A percentile compares a stretch with the other conserved stretches of the same genome.
phyloP scores from a whole-genome alignment of 129 eudicot genomes.

The Pittosporum tobira region DNA sequence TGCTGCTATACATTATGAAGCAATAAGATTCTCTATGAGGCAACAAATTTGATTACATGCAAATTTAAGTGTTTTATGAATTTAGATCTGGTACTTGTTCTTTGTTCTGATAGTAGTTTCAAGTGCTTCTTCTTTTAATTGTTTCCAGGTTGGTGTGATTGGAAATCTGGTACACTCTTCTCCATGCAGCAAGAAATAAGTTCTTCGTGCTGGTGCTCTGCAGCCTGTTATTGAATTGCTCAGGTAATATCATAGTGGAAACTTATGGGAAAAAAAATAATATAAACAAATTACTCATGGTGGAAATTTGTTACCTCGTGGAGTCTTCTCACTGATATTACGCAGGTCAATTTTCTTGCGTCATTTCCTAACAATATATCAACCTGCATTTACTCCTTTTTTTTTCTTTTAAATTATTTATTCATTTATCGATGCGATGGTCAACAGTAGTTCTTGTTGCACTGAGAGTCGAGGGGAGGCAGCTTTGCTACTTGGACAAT shows the following conservation, averaged over 20 bases:
- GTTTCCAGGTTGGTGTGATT: constrained; percentile 53
- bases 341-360: neutral
- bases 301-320: neutral
- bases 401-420: neutral
- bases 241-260: too few relatives aligned
- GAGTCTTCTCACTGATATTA: neutral
- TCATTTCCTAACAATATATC: neutral
- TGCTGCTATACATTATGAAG: constrained; percentile 89
- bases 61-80: neutral
- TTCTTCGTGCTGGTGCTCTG: constrained; percentile 57
- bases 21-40: constrained; percentile 33
- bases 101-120: constrained; percentile 12
- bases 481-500: constrained; percentile 62
- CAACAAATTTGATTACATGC: neutral
- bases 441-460: constrained; percentile 48
- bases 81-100: constrained; percentile 3
- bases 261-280: too few relatives aligned
- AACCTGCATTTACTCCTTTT: neutral
- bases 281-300: too few relatives aligned
- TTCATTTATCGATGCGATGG: neutral
- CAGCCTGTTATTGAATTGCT: constrained; percentile 61
- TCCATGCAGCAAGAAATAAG: constrained; percentile 54
- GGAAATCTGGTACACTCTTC: constrained; percentile 66
- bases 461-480: constrained; percentile 64
- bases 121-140: constrained; percentile 8